Conservation (phyloP, 176 grass and related monocot species). For the Rhipidocladum racemiflorum region DNA sequence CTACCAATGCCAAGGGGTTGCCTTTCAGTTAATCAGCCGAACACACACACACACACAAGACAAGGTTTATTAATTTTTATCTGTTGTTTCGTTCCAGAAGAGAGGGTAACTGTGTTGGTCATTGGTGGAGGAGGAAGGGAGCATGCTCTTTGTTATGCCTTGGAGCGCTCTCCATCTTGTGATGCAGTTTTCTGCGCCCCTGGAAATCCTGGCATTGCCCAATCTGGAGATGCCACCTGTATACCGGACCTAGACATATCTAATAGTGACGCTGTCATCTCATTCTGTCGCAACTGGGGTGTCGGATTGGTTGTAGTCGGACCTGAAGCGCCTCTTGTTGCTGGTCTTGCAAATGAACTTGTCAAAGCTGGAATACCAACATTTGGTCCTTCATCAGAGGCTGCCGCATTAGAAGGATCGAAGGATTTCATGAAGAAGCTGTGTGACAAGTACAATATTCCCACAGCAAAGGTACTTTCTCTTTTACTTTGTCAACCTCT, state of each 20-base stretch:
- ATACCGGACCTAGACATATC: constrained; percentile 47
- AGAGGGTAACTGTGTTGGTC: constrained; percentile 48
- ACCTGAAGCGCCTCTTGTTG: constrained; percentile 60
- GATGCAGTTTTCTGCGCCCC: constrained; percentile 63
- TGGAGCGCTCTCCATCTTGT: constrained; percentile 54
- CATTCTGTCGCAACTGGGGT: constrained; percentile 45
- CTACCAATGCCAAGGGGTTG: too few species aligned
- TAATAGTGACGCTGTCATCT: constrained; percentile 39
- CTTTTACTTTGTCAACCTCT: not conserved
- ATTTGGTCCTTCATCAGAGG: constrained; percentile 60
- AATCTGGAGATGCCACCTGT: constrained; percentile 60
- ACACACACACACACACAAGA: not conserved
- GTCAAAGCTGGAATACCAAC: constrained; percentile 47
- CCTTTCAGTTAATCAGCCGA: not conserved
- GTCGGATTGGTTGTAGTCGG: constrained; percentile 62
- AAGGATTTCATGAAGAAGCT: constrained; percentile 80
- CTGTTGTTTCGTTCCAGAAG: constrained; percentile 28
- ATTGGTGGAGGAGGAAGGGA: constrained; percentile 65
- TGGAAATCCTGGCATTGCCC: constrained; percentile 61
- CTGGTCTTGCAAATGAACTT: constrained; percentile 60
- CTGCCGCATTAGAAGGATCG: constrained; percentile 64
- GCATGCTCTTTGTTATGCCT: constrained; percentile 65
- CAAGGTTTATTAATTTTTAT: not conserved
- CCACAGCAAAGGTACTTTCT: constrained; percentile 55
- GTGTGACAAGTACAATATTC: constrained; percentile 65